Percentiles rank a stretch among this genome's conserved stretches.
Evolutionary conservation across 169 alveolate genomes (phyloP).

Genomic region (Cyclospora cayetanensis): DNA sequence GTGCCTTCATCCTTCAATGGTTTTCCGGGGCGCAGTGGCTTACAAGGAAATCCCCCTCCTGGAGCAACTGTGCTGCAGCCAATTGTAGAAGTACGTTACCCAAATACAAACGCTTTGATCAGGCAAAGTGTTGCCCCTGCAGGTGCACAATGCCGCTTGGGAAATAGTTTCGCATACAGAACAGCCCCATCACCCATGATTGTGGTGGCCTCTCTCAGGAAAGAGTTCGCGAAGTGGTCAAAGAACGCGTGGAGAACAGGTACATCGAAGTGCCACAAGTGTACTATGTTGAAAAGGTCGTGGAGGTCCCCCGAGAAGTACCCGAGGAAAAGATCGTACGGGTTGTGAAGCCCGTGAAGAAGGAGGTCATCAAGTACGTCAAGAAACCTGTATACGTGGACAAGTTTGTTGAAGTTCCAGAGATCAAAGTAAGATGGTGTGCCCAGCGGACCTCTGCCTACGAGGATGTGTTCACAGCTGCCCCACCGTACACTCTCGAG

Average conservation of each 20-base stretch:
- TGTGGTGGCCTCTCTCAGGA: conserved; percentile 34
- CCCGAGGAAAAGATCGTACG: conserved; percentile 65
- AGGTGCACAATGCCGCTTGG: too few species aligned
- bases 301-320: conserved; percentile 68
- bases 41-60: conserved; percentile 35
- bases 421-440: conserved; percentile 42
- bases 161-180: too few species aligned
- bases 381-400: conserved; percentile 72
- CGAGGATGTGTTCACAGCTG: background rate
- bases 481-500: background rate
- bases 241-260: conserved; percentile 65
- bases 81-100: background rate
- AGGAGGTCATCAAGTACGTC: conserved; percentile 65
- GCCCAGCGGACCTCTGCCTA: background rate
- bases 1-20: background rate
- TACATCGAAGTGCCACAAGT: conserved; percentile 72
- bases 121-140: too few species aligned
- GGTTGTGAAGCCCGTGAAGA: conserved; percentile 58
- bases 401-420: conserved; percentile 72
- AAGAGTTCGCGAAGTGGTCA: conserved; percentile 56
- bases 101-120: too few species aligned
- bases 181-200: too few species aligned
- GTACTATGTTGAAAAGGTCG: conserved; percentile 71
- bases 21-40: background rate
- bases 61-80: conserved; percentile 43